Conservation (phyloP, 2,329 filamentous ascomycete species). For the Penicillium sp. region DNA sequence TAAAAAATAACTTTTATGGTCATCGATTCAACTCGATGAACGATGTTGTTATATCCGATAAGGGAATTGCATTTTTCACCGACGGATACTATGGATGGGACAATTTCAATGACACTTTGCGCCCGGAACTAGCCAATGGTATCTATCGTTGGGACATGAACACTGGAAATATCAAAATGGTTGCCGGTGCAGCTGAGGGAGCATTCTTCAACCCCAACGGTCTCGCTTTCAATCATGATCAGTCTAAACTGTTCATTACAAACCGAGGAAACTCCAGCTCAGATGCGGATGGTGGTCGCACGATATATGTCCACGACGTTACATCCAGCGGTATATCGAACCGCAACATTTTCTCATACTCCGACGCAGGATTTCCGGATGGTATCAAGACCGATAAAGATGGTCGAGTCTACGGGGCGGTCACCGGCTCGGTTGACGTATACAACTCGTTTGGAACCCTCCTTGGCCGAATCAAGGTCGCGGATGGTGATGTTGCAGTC, state of each 20-base stretch:
- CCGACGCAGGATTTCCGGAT: background rate
- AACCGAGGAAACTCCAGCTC: background rate
- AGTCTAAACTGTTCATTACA: background rate
- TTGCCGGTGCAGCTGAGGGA: background rate
- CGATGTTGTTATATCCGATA: background rate
- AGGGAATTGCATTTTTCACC: background rate
- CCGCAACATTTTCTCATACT: background rate
- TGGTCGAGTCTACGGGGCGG: background rate
- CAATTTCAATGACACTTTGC: background rate
- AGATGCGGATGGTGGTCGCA: background rate
- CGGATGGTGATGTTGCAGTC: background rate
- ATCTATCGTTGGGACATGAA: background rate
- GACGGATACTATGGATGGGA: background rate
- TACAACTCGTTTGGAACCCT: background rate
- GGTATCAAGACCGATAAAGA: background rate
- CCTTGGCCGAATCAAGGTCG: background rate
- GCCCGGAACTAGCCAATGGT: background rate
- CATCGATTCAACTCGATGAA: background rate
- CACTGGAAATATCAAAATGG: background rate
- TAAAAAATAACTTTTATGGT: background rate
- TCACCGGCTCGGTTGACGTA: background rate
- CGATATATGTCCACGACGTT: background rate
- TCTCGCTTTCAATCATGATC: background rate
- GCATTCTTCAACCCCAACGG: background rate
- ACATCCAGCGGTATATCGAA: background rate